Evolutionary conservation across 257 asterid genomes (phyloP), one percentile per base, ranked within the genome.

Genomic region (Dorcoceras hygrometricum): DNA sequence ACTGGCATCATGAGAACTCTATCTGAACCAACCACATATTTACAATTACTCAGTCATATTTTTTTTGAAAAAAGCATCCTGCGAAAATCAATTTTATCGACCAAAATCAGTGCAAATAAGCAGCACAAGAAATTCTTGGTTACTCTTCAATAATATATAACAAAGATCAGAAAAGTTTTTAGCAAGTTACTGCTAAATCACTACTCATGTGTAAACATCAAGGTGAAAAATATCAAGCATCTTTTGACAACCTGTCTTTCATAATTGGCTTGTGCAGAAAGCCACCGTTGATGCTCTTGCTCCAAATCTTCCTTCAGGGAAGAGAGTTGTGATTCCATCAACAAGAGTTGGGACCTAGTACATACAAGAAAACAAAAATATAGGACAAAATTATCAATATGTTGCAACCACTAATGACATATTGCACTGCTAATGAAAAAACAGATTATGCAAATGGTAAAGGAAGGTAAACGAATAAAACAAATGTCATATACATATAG

Each of bases 211-310:
- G 28, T 66, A 36, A 67, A 43, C 25, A 62, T 31, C 36, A 59
- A 50, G 20, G 27, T 14, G 10, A 18, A 50, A 71, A 22, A 62
- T 48, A 4, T 43, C 27, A 60, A 25, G 24, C 58, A 20, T 43
- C 19, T 34, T 34, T 34, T 9, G 11, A 28, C 23, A 61, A 88
- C 97, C 97, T 93, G 99, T 88, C 96, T 80, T 77, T 90, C 95
- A 68, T 93, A 93, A 69, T 93, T 93, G 65, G 81, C 85, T 75
- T 93, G 96, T 73, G 97, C 84, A 59, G 86, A 73, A 70, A 81
- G 84, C 90, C 95, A 86, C 62, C 83, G 82, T 62, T 78, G 81
- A 77, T 83, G 95, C 80, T 88, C 97, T 63, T 78, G 80, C 80
- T 85, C 96, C 76, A 88, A 77, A 77, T 93, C 95, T 62, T 88